Evolutionary conservation across 768 basidiomycete genomes (phyloP).

Genomic region (Coprinellus micaceus): DNA sequence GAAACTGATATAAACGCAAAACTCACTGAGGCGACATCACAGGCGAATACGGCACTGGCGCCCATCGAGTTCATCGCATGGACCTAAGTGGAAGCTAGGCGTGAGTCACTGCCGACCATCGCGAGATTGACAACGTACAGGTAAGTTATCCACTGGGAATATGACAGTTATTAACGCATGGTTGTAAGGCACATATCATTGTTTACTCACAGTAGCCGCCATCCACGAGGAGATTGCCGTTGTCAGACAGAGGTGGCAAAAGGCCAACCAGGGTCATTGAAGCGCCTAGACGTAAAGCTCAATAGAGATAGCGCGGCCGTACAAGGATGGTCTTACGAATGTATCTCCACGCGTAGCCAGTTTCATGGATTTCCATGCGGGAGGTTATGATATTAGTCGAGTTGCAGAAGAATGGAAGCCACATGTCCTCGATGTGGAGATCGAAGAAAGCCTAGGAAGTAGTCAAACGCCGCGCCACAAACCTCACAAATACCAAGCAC

Average conservation of each 20-base stretch:
- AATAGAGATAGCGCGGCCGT: not conserved
- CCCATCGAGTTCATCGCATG: constrained; percentile 91
- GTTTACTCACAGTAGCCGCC: constrained; percentile 73
- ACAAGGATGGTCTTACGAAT: constrained; percentile 52
- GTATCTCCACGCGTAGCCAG: constrained; percentile 97
- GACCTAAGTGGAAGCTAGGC: constrained; percentile 44
- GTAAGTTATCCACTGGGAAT: constrained; percentile 77
- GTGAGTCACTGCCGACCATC: not conserved
- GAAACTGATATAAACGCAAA: not conserved
- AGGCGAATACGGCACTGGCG: constrained; percentile 85
- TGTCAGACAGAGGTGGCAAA: constrained; percentile 90
- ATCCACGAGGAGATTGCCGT: constrained; percentile 89
- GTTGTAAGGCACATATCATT: not conserved
- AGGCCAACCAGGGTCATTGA: constrained; percentile 98
- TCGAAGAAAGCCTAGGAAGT: constrained; percentile 76
- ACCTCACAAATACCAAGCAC: not conserved
- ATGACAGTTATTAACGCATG: constrained; percentile 9
- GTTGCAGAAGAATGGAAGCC: constrained; percentile 98
- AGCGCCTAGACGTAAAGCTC: constrained; percentile 52
- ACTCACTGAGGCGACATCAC: constrained; percentile 86
- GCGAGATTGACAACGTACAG: constrained; percentile 43
- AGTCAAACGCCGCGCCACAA: not conserved
- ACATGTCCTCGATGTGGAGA: constrained; percentile 96
- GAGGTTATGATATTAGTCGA: constrained; percentile 96
- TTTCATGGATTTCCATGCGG: constrained; percentile 94